Evolutionary conservation across 495 filamentous ascomycete species (phyloP).

Genomic region (Penicillium antarcticum): DNA sequence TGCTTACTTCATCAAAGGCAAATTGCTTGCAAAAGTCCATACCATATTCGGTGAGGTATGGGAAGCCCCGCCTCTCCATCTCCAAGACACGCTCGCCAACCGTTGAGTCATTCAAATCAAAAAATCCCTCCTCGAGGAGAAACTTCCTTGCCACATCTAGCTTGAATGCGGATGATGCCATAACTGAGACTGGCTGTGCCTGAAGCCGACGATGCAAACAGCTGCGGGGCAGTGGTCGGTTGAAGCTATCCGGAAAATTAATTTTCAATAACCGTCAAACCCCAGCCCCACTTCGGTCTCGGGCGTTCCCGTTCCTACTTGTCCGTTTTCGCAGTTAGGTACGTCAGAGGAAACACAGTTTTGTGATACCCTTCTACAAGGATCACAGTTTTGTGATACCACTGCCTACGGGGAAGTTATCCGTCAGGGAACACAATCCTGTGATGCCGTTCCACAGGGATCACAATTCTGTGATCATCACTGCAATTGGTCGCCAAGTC

Average conservation of each 20-base stretch:
- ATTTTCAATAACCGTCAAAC: slow-evolving; percentile 4
- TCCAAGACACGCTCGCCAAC: slow-evolving; percentile 16
- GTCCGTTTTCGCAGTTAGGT: neutral
- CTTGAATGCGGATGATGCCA: slow-evolving; percentile 14
- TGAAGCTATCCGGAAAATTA: slow-evolving; percentile 2
- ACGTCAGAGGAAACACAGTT: neutral
- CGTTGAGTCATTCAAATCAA: slow-evolving; percentile 16
- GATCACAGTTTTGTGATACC: slow-evolving; percentile 9
- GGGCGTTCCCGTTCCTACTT: neutral
- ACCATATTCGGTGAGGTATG: slow-evolving; percentile 20
- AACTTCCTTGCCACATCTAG: slow-evolving; percentile 16
- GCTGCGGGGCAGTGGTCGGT: slow-evolving; percentile 4
- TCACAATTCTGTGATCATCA: slow-evolving; percentile 1
- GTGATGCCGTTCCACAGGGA: neutral
- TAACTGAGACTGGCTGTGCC: slow-evolving; percentile 11
- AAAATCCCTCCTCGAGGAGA: slow-evolving; percentile 17
- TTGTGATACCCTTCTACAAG: slow-evolving; percentile 1
- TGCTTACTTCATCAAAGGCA: too few species aligned
- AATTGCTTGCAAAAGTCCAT: slow-evolving; percentile 6
- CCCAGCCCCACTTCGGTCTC: neutral
- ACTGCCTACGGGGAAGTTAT: neutral
- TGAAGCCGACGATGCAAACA: slow-evolving; percentile 7
- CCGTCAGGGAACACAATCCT: neutral
- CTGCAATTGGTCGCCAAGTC: slow-evolving; percentile 1
- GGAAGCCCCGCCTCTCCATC: slow-evolving; percentile 19